Evolutionary conservation across 345 rosid species (phyloP).

Genomic region (Syzygium aromaticum): DNA sequence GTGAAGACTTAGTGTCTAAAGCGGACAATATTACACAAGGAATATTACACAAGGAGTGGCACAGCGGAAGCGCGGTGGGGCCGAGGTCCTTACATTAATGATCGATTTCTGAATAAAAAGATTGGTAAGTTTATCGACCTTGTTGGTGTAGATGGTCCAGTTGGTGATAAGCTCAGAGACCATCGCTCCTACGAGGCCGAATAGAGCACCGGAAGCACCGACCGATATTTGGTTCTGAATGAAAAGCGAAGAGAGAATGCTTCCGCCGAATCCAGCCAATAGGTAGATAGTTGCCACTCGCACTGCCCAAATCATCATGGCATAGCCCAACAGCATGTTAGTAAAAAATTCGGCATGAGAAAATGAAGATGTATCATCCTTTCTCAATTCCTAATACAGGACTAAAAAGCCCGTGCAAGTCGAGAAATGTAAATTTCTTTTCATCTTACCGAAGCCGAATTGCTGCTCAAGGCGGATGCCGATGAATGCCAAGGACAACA

Average conservation of each 20-base stretch:
- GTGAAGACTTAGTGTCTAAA: too few species aligned
- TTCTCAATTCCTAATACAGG: neutral
- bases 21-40: too few species aligned
- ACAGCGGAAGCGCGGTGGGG: too few species aligned
- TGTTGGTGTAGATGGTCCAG: slow-evolving; percentile 75
- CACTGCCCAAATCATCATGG: slow-evolving; percentile 22
- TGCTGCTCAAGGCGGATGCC: slow-evolving; percentile 96
- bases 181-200: slow-evolving; percentile 96
- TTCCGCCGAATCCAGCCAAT: slow-evolving; percentile 78
- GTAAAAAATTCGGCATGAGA: neutral
- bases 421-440: neutral
- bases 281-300: slow-evolving; percentile 72
- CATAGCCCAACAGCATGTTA: neutral
- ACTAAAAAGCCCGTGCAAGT: neutral
- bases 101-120: neutral
- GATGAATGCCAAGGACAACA: slow-evolving; percentile 75
- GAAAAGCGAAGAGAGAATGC: slow-evolving; percentile 71
- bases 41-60: too few species aligned
- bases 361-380: neutral
- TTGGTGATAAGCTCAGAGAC: slow-evolving; percentile 78
- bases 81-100: too few species aligned
- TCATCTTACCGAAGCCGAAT: slow-evolving; percentile 69
- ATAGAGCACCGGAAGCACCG: slow-evolving; percentile 93
- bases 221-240: slow-evolving; percentile 53
- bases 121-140: slow-evolving; percentile 20